These are phyloP conservation scores for Achaetomium macrosporum DNA, from an alignment of 2,329 filamentous ascomycete genomes.

Conservation along the genomic window DNA sequence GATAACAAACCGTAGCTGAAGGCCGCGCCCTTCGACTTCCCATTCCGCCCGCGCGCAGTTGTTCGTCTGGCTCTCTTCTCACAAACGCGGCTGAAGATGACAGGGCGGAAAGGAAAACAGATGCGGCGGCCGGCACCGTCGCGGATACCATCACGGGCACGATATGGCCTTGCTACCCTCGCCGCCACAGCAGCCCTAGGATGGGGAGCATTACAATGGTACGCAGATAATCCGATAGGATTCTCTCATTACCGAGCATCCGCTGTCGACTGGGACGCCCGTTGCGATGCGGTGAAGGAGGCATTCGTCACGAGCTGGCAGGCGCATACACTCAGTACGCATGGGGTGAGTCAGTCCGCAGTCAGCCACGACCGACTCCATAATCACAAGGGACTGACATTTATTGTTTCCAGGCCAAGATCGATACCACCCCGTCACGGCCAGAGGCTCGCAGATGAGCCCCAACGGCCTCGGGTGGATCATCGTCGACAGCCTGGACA, in stretches of 20 bases:
- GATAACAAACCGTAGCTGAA: background rate
- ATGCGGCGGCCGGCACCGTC: background rate
- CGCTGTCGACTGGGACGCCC: background rate
- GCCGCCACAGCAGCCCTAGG: background rate
- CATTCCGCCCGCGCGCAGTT: too few relatives aligned
- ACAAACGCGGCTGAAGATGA: background rate
- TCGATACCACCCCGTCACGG: constrained; percentile 77
- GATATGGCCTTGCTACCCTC: background rate
- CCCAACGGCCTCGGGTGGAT: constrained; percentile 92
- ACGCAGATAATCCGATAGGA: background rate
- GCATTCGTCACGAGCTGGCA: constrained; percentile 93
- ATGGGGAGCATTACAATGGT: background rate
- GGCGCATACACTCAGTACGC: constrained; percentile 84
- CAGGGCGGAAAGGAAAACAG: background rate
- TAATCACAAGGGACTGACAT: background rate
- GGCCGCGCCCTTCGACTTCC: background rate
- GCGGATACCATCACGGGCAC: background rate
- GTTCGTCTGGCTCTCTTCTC: background rate
- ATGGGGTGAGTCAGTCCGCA: constrained; percentile 63
- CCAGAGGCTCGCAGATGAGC: constrained; percentile 76
- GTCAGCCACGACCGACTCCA: background rate
- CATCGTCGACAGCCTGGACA: constrained; percentile 92
- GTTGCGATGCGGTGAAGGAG: constrained; percentile 76
- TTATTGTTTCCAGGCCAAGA: constrained; percentile 57
- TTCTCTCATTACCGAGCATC: constrained; percentile 1